Percentiles rank a stretch among this genome's conserved stretches.
Conservation (phyloP, 2,329 filamentous ascomycete genomes). For the Monosporascus sp. region DNA sequence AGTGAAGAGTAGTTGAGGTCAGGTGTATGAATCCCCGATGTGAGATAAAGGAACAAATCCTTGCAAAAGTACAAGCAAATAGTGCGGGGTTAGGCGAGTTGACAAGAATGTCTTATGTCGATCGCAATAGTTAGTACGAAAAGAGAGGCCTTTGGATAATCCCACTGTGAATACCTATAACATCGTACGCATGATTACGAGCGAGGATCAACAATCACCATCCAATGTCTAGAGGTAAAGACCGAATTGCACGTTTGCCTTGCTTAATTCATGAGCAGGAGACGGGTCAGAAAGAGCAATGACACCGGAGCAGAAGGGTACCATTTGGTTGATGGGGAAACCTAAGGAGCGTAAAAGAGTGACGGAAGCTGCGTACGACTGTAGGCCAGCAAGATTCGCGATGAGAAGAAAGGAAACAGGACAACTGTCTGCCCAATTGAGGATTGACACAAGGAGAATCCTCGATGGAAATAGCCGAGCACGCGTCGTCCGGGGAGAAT, state of each 20-base stretch:
- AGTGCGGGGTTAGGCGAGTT: constrained; percentile 17
- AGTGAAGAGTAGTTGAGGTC: background rate
- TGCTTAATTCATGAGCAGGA: background rate
- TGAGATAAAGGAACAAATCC: constrained; percentile 2
- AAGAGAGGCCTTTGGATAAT: constrained; percentile 5
- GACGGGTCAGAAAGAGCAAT: background rate
- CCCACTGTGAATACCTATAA: background rate
- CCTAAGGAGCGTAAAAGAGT: background rate
- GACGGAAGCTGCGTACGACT: background rate
- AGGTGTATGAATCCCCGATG: background rate
- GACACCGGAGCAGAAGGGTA: background rate
- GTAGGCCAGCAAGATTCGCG: background rate
- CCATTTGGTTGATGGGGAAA: background rate
- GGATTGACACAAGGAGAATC: background rate
- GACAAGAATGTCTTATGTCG: constrained; percentile 16
- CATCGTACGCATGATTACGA: constrained; percentile 5
- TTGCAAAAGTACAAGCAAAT: constrained; percentile 11
- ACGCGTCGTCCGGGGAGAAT: background rate
- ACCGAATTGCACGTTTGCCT: too few relatives aligned
- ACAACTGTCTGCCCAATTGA: background rate
- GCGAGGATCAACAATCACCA: background rate
- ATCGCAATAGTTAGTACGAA: constrained; percentile 15
- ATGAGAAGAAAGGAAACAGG: background rate
- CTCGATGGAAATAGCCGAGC: background rate
- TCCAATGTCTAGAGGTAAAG: background rate